These are phyloP conservation scores for Solanum chmielewskii DNA, from an alignment of 257 asterid species.

Conservation along the genomic window DNA sequence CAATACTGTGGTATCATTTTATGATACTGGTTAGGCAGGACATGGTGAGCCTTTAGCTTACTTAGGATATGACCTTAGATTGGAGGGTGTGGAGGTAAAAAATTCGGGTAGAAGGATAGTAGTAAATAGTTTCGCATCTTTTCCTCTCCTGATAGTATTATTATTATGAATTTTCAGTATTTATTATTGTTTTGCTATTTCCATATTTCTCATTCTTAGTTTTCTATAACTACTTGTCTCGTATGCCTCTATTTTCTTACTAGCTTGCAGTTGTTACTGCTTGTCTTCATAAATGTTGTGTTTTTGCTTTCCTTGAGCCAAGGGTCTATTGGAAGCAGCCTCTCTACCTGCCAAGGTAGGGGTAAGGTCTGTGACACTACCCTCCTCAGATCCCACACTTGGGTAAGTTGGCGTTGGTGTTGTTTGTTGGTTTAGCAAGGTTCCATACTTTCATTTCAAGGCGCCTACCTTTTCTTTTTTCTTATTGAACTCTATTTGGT, in stretches of 20 bases:
- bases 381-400: neutral
- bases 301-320: neutral
- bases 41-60: neutral
- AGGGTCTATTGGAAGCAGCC: neutral
- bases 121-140: neutral
- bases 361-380: neutral
- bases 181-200: neutral
- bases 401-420: neutral
- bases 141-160: neutral
- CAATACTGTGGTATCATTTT: neutral
- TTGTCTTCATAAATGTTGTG: neutral
- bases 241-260: neutral
- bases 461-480: neutral
- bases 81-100: neutral
- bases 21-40: neutral
- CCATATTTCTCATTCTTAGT: neutral
- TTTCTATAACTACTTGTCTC: neutral
- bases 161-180: neutral
- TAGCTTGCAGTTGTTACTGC: neutral
- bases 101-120: neutral
- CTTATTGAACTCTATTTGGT: neutral
- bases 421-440: neutral
- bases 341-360: neutral
- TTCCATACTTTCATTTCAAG: neutral
- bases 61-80: neutral